Percentiles rank a stretch among this genome's conserved stretches.
Conservation (phyloP, 768 basidiomycete species). For the Pholiota conissans region DNA sequence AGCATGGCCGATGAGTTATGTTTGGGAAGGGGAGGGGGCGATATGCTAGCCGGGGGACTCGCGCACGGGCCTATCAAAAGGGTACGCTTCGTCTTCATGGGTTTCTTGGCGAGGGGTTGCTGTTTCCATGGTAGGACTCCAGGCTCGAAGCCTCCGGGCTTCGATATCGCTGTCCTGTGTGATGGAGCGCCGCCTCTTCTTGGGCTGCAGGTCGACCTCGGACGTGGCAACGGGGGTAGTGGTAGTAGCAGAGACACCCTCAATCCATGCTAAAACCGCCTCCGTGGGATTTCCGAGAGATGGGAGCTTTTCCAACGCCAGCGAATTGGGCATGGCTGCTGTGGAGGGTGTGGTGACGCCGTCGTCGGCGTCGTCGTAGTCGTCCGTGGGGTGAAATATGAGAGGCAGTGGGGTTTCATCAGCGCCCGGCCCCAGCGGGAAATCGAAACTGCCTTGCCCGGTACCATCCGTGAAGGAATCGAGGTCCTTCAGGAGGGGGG, state of each 20-base stretch:
- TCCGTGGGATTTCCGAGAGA: conserved; percentile 24
- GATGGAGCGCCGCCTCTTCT: conserved; percentile 40
- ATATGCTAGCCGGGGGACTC: conserved; percentile 23
- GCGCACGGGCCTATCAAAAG: conserved; percentile 15
- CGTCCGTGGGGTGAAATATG: conserved; percentile 27
- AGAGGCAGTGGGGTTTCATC: conserved; percentile 30
- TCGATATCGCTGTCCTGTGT: conserved; percentile 31
- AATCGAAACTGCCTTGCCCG: conserved; percentile 52
- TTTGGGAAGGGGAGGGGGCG: conserved; percentile 9
- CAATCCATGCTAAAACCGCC: conserved; percentile 40
- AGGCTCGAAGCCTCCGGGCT: conserved; percentile 27
- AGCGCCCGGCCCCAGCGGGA: conserved; percentile 33
- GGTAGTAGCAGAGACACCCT: conserved; percentile 32
- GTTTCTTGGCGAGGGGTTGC: conserved; percentile 16
- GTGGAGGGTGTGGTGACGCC: conserved; percentile 11
- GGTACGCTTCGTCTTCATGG: conserved; percentile 15
- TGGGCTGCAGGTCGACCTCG: conserved; percentile 15
- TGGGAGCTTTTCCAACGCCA: conserved; percentile 30
- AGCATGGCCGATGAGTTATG: conserved; percentile 17
- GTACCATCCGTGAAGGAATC: conserved; percentile 65
- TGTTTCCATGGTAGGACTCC: conserved; percentile 25
- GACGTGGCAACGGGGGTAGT: conserved; percentile 11
- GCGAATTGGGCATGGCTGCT: conserved; percentile 27
- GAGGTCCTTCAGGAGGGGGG: conserved; percentile 54
- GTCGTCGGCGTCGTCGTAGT: conserved; percentile 12